These are phyloP conservation scores for Hirsutella minnesotensis DNA, from an alignment of 2,329 filamentous ascomycete species.

Conservation along the genomic window DNA sequence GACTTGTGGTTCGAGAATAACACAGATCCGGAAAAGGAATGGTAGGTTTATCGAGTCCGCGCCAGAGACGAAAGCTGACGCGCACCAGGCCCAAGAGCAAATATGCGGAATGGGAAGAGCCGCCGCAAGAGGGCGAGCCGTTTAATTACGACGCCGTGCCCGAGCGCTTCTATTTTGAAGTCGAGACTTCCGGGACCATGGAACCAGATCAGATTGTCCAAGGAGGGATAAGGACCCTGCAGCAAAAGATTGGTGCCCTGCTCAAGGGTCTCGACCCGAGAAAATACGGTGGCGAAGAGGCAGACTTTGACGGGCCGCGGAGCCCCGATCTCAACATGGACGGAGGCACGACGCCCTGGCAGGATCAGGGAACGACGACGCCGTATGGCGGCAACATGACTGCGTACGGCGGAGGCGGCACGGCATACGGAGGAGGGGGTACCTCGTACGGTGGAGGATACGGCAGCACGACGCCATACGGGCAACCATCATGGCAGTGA, in stretches of 20 bases:
- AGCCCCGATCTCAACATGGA: constrained; percentile 54
- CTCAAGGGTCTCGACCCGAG: constrained; percentile 44
- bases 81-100: constrained; percentile 61
- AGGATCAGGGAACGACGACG: constrained; percentile 56
- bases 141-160: constrained; percentile 89
- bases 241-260: constrained; percentile 77
- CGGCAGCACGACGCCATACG: constrained; percentile 31
- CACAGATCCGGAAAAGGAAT: constrained; percentile 67
- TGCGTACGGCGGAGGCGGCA: constrained; percentile 49
- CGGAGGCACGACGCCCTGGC: constrained; percentile 42
- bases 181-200: constrained; percentile 79
- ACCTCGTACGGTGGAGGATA: constrained; percentile 50
- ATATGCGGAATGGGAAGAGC: constrained; percentile 70
- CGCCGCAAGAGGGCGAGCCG: constrained; percentile 66
- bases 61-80: background rate
- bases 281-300: constrained; percentile 41
- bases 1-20: constrained; percentile 84
- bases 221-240: constrained; percentile 76
- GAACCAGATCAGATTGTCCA: constrained; percentile 84
- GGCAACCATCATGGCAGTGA: constrained; percentile 37
- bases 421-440: constrained; percentile 27
- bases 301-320: constrained; percentile 50
- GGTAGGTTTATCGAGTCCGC: constrained; percentile 40
- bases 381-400: constrained; percentile 51
- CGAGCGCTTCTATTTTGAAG: constrained; percentile 80